phyloP scores from a whole-genome alignment of 2,329 filamentous ascomycete genomes.

The Penicillium verrucosum region DNA sequence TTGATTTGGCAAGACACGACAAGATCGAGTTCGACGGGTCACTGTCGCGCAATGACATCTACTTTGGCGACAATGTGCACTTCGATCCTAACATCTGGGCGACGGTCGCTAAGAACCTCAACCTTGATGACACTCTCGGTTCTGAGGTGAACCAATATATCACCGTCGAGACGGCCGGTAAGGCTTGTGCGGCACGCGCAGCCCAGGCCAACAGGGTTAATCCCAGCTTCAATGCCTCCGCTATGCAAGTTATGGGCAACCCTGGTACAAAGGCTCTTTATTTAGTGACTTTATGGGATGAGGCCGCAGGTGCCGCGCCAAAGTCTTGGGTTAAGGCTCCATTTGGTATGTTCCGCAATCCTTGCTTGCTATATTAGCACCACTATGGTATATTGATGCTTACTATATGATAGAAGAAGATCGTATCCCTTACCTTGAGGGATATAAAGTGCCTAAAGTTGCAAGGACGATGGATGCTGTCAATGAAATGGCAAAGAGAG shows the following conservation, averaged over 20 bases:
- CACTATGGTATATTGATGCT: background rate
- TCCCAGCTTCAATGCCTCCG: background rate
- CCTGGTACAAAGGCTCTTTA: background rate
- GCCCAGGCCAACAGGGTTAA: background rate
- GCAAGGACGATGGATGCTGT: background rate
- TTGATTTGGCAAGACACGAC: background rate
- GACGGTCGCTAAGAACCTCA: background rate
- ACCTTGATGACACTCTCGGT: background rate
- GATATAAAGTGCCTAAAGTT: background rate
- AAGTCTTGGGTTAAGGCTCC: background rate
- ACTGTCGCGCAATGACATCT: background rate
- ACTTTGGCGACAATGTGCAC: slow-evolving; percentile 1
- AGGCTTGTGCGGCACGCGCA: background rate
- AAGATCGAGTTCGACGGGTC: background rate
- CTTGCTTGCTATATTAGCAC: background rate
- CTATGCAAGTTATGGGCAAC: background rate
- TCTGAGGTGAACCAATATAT: background rate
- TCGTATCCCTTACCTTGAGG: background rate
- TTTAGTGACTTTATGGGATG: background rate
- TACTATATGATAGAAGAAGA: background rate
- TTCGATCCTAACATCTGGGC: background rate
- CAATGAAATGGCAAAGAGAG: background rate
- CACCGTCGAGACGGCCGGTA: background rate
- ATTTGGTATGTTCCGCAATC: background rate
- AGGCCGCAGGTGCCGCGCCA: background rate